Evolutionary conservation across 2,329 filamentous ascomycete species (phyloP).

Genomic region (Xylariaceae sp.): DNA sequence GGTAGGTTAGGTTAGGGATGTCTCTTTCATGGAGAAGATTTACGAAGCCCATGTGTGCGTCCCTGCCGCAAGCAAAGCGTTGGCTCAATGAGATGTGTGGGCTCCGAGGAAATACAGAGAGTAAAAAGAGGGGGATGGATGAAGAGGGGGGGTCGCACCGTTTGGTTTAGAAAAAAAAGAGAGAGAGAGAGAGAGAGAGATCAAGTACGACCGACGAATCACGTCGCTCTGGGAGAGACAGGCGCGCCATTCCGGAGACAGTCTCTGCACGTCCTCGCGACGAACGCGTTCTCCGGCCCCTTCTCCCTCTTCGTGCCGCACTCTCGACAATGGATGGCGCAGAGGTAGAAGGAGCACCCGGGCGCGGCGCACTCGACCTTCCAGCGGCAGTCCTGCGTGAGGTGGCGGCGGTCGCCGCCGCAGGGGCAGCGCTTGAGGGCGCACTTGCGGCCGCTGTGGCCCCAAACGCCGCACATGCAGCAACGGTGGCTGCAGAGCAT

Average conservation of each 20-base stretch:
- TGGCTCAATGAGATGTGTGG: no score
- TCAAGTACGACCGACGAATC: not conserved
- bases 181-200: not conserved
- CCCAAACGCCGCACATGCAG: constrained; percentile 38
- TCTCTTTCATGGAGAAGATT: no score
- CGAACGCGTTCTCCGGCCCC: constrained; percentile 24
- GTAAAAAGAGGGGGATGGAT: no score
- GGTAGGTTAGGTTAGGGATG: no score
- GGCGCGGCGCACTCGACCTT: constrained; percentile 31
- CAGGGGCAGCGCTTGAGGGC: constrained; percentile 32
- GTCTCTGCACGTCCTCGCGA: constrained; percentile 26
- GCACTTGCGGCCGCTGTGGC: constrained; percentile 35
- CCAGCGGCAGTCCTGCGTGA: constrained; percentile 37
- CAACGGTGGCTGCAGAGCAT: constrained; percentile 35
- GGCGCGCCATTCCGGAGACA: constrained; percentile 24
- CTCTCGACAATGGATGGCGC: constrained; percentile 33
- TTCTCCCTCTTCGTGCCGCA: constrained; percentile 28
- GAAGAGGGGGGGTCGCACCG: no score
- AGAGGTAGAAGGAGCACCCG: constrained; percentile 31
- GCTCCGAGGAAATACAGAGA: no score
- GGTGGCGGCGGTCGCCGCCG: constrained; percentile 34
- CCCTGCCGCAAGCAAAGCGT: no score
- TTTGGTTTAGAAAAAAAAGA: no score
- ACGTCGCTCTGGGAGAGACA: constrained; percentile 2
- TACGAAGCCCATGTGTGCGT: no score